phyloP scores from a whole-genome alignment of 2,329 filamentous ascomycete genomes.

The Trichoderma arundinaceum region DNA sequence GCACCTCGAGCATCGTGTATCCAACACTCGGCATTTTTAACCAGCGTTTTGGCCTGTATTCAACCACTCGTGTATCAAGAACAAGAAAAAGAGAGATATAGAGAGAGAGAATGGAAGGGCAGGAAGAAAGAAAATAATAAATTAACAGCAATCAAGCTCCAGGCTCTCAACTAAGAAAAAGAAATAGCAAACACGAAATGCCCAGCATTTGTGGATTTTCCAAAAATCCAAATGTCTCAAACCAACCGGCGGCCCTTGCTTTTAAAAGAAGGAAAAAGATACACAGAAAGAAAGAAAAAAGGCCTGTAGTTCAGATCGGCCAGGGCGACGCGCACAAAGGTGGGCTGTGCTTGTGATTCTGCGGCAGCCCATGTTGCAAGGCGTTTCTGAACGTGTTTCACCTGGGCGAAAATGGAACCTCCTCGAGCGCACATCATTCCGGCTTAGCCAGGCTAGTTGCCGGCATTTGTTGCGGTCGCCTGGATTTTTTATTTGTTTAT shows the following conservation, averaged over 20 bases:
- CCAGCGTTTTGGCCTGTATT: background rate
- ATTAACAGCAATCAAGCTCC: conserved; percentile 2
- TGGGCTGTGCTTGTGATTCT: conserved; percentile 9
- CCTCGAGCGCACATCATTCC: background rate
- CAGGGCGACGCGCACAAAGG: background rate
- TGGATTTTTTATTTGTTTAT: too few relatives aligned
- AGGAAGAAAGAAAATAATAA: background rate
- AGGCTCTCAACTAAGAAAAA: background rate
- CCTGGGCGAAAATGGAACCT: background rate
- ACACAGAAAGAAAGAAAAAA: background rate
- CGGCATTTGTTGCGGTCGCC: too few relatives aligned
- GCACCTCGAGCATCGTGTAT: background rate
- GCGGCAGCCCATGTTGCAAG: background rate
- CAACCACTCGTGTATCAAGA: background rate
- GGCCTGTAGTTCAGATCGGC: background rate
- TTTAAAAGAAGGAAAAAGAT: background rate
- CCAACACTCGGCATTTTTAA: conserved; percentile 15
- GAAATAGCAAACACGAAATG: conserved; percentile 5
- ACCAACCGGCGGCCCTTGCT: conserved; percentile 2
- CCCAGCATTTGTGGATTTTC: background rate
- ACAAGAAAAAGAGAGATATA: background rate
- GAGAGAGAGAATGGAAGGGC: background rate
- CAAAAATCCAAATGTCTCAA: background rate
- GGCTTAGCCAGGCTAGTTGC: background rate
- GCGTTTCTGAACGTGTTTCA: conserved; percentile 9